These are phyloP conservation scores for Trichocladium uniseriatum DNA, from an alignment of 495 filamentous ascomycete species.

Conservation along the genomic window DNA sequence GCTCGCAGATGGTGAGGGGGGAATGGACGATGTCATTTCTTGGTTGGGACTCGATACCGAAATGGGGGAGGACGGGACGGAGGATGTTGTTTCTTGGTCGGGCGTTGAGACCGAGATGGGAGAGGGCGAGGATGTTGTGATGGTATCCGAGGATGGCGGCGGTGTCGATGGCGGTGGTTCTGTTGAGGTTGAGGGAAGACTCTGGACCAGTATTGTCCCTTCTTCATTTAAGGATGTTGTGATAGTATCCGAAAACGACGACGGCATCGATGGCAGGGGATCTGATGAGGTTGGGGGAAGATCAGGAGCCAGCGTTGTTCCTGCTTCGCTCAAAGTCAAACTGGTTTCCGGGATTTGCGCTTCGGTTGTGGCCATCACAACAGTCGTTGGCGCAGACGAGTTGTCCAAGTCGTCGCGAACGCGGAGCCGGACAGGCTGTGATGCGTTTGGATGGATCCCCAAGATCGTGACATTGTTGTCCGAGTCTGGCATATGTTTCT, in stretches of 20 bases:
- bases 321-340: neutral
- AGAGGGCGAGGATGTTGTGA: too few species aligned
- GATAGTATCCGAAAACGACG: neutral
- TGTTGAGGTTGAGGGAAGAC: neutral
- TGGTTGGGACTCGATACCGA: too few species aligned
- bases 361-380: neutral
- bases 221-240: neutral
- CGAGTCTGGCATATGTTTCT: constrained; percentile 25
- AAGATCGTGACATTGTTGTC: constrained; percentile 19
- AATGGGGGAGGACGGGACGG: too few species aligned
- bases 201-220: neutral
- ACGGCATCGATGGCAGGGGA: neutral
- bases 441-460: constrained; percentile 10
- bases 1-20: too few species aligned
- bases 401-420: neutral
- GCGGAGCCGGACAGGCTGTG: constrained; percentile 2
- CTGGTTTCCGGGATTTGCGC: neutral
- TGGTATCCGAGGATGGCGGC: neutral
- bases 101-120: too few species aligned
- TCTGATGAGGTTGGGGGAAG: neutral
- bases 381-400: neutral
- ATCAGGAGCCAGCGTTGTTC: neutral
- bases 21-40: too few species aligned
- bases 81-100: too few species aligned
- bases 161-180: neutral